Conservation (phyloP, 352 stramenopile species). For the Phytophthora sp. region DNA sequence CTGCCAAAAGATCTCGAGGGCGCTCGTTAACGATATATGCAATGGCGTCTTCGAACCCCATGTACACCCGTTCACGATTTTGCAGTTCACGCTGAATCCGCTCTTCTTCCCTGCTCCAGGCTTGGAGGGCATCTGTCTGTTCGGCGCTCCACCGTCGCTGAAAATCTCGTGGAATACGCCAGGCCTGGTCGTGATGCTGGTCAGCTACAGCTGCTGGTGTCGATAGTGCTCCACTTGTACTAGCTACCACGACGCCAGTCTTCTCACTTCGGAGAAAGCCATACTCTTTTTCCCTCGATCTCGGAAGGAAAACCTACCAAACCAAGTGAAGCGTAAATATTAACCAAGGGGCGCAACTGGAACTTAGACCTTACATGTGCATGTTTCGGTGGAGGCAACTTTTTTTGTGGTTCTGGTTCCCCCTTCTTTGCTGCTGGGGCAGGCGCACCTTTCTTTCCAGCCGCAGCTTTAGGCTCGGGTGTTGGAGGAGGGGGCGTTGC, state of each 20-base stretch:
- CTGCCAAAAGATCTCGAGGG: conserved; percentile 48
- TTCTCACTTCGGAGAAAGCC: conserved; percentile 22
- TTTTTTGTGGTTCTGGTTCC: conserved; percentile 55
- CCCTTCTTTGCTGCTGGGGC: conserved; percentile 20
- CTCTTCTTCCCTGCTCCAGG: conserved; percentile 62
- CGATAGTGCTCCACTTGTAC: not conserved
- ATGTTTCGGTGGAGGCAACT: conserved; percentile 42
- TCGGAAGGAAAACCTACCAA: conserved; percentile 38
- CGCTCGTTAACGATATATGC: conserved; percentile 78
- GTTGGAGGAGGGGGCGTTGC: conserved; percentile 16
- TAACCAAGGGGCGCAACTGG: not conserved
- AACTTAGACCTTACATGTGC: conserved; percentile 41
- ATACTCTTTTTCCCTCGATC: conserved; percentile 24
- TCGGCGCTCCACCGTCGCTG: conserved; percentile 70
- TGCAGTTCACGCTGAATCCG: conserved; percentile 60
- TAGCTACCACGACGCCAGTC: not conserved
- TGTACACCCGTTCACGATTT: conserved; percentile 53
- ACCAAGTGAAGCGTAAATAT: not conserved
- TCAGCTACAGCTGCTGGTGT: conserved; percentile 10
- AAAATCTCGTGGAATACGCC: conserved; percentile 64
- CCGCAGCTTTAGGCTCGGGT: conserved; percentile 35
- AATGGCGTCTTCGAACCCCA: conserved; percentile 80
- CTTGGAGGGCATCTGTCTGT: conserved; percentile 48
- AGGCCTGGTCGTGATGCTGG: conserved; percentile 19
- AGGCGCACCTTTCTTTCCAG: conserved; percentile 33